A percentile compares a stretch with the other conserved stretches of the same genome.
phyloP scores from a whole-genome alignment of 1,139 yeast genomes.

The Candida sp. region DNA sequence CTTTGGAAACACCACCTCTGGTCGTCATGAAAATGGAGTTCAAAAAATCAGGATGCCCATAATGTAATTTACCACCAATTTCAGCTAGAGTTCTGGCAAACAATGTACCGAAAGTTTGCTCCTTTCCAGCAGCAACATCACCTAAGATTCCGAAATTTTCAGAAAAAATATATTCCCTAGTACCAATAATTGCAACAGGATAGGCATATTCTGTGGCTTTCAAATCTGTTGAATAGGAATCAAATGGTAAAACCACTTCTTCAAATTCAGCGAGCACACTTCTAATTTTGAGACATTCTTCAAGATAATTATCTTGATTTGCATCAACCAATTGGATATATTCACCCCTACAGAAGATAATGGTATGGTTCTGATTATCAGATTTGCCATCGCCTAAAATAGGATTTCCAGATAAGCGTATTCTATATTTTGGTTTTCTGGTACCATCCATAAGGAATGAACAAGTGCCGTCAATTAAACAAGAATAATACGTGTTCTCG shows the following conservation, averaged over 20 bases:
- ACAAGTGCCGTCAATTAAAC: conserved; percentile 44
- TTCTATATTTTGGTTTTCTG: conserved; percentile 38
- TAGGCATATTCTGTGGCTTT: conserved; percentile 19
- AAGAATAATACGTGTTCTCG: conserved; percentile 26
- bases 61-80: conserved; percentile 53
- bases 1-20: conserved; percentile 55
- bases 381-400: conserved; percentile 57
- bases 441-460: conserved; percentile 31
- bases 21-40: conserved; percentile 51
- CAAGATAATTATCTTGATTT: conserved; percentile 54
- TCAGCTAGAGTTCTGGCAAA: conserved; percentile 55
- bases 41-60: conserved; percentile 56
- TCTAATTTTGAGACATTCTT: conserved; percentile 54
- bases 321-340: conserved; percentile 54
- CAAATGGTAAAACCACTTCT: conserved; percentile 30
- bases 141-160: conserved; percentile 54
- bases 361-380: conserved; percentile 52
- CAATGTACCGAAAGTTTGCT: conserved; percentile 55
- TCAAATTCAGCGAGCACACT: conserved; percentile 50
- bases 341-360: conserved; percentile 51
- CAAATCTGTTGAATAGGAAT: conserved; percentile 28
- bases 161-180: conserved; percentile 53
- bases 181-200: conserved; percentile 55
- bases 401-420: conserved; percentile 52
- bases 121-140: conserved; percentile 57